A percentile compares a stretch with the other conserved stretches of the same genome.
These are phyloP conservation scores for Fraxinus cuspidata DNA, from an alignment of 257 asterid species.

Conservation along the genomic window DNA sequence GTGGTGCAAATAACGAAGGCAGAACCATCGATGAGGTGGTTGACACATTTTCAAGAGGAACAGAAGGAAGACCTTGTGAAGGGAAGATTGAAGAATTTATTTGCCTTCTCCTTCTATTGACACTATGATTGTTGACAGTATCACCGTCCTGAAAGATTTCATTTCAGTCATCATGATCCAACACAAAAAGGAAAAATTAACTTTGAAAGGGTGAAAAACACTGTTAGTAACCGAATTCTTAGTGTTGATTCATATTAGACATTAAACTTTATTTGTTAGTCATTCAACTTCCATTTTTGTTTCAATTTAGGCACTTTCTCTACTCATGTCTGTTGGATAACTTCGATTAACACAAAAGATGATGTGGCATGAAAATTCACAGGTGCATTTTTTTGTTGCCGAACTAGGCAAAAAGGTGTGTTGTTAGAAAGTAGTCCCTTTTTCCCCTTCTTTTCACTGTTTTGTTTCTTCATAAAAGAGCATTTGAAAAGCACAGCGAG, in stretches of 20 bases:
- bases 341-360: not conserved
- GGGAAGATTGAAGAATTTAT: conserved; percentile 31
- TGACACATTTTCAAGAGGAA: conserved; percentile 26
- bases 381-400: not conserved
- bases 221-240: not conserved
- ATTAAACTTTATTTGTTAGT: not conserved
- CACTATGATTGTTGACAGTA: conserved; percentile 31
- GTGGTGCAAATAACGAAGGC: conserved; percentile 11
- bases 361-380: not conserved
- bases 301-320: not conserved
- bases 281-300: not conserved
- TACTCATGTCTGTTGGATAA: not conserved
- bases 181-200: not conserved
- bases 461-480: not conserved
- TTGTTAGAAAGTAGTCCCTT: not conserved
- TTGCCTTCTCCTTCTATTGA: conserved; percentile 43
- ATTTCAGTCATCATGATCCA: not conserved
- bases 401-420: not conserved
- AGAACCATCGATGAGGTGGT: conserved; percentile 20
- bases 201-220: not conserved
- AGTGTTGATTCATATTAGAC: not conserved
- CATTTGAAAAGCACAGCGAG: not conserved
- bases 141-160: conserved; percentile 39
- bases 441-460: not conserved
- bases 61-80: conserved; percentile 38